phyloP scores from a whole-genome alignment of 768 basidiomycete species.

The Termitomyces eurrhizus region DNA sequence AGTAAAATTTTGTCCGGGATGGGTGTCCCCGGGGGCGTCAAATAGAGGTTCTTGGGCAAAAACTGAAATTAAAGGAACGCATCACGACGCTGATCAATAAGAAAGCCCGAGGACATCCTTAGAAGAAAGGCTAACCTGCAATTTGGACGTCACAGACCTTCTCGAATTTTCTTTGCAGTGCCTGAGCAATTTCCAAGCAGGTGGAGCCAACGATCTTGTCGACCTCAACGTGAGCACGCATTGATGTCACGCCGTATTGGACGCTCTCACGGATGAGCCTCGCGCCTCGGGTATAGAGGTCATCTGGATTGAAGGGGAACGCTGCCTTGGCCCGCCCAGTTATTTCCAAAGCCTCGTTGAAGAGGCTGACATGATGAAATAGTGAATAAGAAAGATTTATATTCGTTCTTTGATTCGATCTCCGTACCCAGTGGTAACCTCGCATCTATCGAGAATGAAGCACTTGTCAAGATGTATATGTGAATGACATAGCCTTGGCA shows the following conservation, averaged over 20 bases:
- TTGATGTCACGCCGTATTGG: slow-evolving; percentile 57
- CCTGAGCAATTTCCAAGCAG: slow-evolving; percentile 52
- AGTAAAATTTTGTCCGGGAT: slow-evolving; percentile 40
- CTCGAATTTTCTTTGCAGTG: slow-evolving; percentile 40
- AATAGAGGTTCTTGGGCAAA: slow-evolving; percentile 64
- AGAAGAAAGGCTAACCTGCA: slow-evolving; percentile 35
- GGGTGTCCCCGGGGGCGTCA: slow-evolving; percentile 24
- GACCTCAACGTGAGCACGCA: slow-evolving; percentile 68
- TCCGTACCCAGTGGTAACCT: slow-evolving; percentile 48
- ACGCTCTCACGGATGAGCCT: slow-evolving; percentile 55
- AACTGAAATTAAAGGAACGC: slow-evolving; percentile 27
- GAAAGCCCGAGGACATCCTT: slow-evolving; percentile 8
- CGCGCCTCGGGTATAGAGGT: slow-evolving; percentile 49
- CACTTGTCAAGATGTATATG: slow-evolving; percentile 71
- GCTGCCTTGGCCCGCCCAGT: slow-evolving; percentile 48
- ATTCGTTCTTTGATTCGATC: background rate
- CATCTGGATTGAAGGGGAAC: slow-evolving; percentile 39
- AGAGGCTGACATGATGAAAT: slow-evolving; percentile 34
- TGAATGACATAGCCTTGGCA: slow-evolving; percentile 48
- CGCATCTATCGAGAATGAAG: slow-evolving; percentile 57
- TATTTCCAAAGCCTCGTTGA: slow-evolving; percentile 50
- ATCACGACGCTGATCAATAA: slow-evolving; percentile 10
- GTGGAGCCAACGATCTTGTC: slow-evolving; percentile 48
- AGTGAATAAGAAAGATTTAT: slow-evolving; percentile 1
- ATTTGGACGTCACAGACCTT: slow-evolving; percentile 54